Evolutionary conservation across 768 basidiomycete genomes (phyloP), one percentile per base, ranked within the genome.

Genomic region (Mycena rosella): DNA sequence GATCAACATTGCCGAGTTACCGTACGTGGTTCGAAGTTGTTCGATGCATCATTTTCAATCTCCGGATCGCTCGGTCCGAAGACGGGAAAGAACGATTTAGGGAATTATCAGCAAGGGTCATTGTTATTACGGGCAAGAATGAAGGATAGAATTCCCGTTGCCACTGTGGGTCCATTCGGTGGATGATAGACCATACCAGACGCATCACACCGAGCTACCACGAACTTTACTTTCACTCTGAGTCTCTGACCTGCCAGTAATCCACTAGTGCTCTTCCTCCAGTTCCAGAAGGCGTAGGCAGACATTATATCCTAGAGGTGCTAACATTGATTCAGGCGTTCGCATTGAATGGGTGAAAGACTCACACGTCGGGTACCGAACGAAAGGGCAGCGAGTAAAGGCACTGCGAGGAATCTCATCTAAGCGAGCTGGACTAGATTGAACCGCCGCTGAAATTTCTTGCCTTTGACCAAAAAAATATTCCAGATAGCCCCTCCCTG

Each of bases 291-390:
- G 6, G 56, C 64, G 26, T 65, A 65, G 10, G 48, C 22, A 51
- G 57, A 65, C 40, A 65, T 36, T 24, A 65, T 58, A 14, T 65
- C 64, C 64, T 65, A 49, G 11, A 29, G 26, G 52, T 14, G 30
- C 5, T 10, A 32, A 3, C 9, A 40, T 58, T n/a, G 38, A 27
- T 17, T 10, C 30, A 20, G 27, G n/a, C 2, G 11, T 15, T 32
- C n/a, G n/a, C n/a, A 20, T 15, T 17, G 7, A 6, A 17, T 9
- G 26, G 14, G 2, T 22, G 17, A 2, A 36, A 52, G 15, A 52
- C 56, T 51, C 56, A 58, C 57, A 6, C 64, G 48, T 49, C 64
- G 64, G 9, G 64, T 65, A 32, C 64, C 64, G 32, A 65, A 65
- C 15, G 64, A 32, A 15, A 65, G 55, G 14, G 63, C 63, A 0